Base-by-base conservation (phyloP, 176 grass and related monocot genomes). In the Areca catechu region DNA sequence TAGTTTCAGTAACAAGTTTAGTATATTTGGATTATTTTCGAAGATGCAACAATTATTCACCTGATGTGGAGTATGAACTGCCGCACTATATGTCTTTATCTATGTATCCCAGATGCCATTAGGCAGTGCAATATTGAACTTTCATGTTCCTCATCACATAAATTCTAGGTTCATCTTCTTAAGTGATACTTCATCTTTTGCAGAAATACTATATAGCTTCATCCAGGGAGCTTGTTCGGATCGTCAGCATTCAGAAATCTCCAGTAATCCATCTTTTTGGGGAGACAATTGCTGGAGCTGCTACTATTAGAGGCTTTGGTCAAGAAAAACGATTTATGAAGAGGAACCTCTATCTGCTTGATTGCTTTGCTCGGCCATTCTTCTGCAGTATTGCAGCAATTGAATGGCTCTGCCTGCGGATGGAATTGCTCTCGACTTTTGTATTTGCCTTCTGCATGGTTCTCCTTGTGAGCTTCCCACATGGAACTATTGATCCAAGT, bases 171-270 rank as follows among this genome's bases (percentile, higher is more conserved):
- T 43, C 34, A 43, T 43, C 2, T 43, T 43, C 34, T 14, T 10
- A 43, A 43, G 34, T 1, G 34, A 43, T 61, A 19, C 58, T 50
- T 28, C 16, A n/a, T 55, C 74, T 19, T 65, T 52, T 76, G 68
- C 88, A 98, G 93, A 92, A 89, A 70, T 98, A 92, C 72, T 98
- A 98, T 71, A 98, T 98, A 83, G 85, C 88, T 80, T 98, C 93
- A 67, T 98, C 93, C 60, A 92, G 93, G 74, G 93, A 98, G 61
- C 54, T 98, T 50, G 86, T 82, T 56, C 72, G 87, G 68, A 98
- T 98, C 65, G 66, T 98, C 54, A 98, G 93, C 57, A 86, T 98
- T 59, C 93, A 92, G 70, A 98, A 98, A 73, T 98, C 93, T 51
- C 93, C 93, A 21, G 82, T 98, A 20, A 98, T 98, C 23, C 84